A percentile compares a stretch with the other conserved stretches of the same genome.
Conservation (phyloP, 1,139 yeast genomes). For the Candida mesenterica region DNA sequence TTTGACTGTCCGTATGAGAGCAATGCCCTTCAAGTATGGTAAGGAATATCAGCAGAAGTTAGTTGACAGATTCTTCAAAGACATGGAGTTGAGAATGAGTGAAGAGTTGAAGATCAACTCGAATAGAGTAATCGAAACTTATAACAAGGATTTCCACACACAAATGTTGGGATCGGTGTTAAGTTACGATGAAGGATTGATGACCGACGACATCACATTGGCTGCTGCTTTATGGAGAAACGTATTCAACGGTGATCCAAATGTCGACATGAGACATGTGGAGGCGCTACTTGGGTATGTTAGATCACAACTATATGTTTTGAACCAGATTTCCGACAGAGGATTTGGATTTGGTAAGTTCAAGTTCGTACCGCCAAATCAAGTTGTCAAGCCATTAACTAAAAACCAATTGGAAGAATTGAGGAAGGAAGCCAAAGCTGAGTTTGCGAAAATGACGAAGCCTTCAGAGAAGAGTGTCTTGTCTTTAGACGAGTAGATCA, state of each 20-base stretch:
- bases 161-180: constrained; percentile 88
- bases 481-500: constrained; percentile 53
- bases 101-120: constrained; percentile 83
- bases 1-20: constrained; percentile 90
- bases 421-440: constrained; percentile 33
- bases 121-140: constrained; percentile 81
- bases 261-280: constrained; percentile 77
- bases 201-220: constrained; percentile 76
- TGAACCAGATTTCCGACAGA: constrained; percentile 81
- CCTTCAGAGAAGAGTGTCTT: constrained; percentile 66
- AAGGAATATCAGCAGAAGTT: constrained; percentile 88
- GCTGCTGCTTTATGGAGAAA: constrained; percentile 93
- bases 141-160: constrained; percentile 84
- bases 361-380: constrained; percentile 80
- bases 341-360: constrained; percentile 92
- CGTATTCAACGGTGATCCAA: constrained; percentile 79
- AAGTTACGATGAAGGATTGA: constrained; percentile 90
- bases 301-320: constrained; percentile 82
- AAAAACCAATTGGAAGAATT: constrained; percentile 53
- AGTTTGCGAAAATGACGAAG: constrained; percentile 47
- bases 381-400: constrained; percentile 71
- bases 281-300: constrained; percentile 88
- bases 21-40: constrained; percentile 88
- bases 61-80: constrained; percentile 84
- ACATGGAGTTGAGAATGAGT: constrained; percentile 80